These are phyloP conservation scores for Sporothrix curviconia DNA, from an alignment of 2,329 filamentous ascomycete genomes.

Conservation along the genomic window DNA sequence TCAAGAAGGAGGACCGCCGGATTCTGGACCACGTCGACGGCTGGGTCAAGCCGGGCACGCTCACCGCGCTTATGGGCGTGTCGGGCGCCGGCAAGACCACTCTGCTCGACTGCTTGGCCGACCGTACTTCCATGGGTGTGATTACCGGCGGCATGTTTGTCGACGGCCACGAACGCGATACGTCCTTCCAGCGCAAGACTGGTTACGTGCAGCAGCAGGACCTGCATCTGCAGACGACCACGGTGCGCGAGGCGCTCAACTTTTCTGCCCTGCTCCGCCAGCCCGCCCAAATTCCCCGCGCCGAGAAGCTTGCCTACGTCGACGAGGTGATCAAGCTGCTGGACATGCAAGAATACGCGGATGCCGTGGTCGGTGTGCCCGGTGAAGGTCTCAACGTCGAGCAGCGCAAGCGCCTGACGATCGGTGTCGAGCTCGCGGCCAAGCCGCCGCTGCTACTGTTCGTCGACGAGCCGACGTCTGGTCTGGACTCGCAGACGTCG, in stretches of 20 bases:
- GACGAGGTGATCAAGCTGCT: constrained; percentile 86
- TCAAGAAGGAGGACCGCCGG: constrained; percentile 68
- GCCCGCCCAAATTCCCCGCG: constrained; percentile 61
- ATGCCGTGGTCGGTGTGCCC: constrained; percentile 83
- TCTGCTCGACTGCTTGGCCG: constrained; percentile 77
- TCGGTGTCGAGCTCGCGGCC: constrained; percentile 77
- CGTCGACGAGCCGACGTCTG: constrained; percentile 90
- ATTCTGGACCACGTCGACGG: constrained; percentile 87
- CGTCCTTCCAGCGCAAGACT: constrained; percentile 84
- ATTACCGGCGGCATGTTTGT: constrained; percentile 77
- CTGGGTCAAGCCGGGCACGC: constrained; percentile 86
- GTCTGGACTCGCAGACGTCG: constrained; percentile 86
- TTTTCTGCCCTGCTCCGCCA: constrained; percentile 85
- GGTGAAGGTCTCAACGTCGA: constrained; percentile 76
- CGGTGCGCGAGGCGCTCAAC: constrained; percentile 79
- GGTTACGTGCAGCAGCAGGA: constrained; percentile 92
- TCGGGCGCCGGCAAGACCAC: constrained; percentile 91
- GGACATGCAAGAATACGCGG: constrained; percentile 84
- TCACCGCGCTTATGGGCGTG: constrained; percentile 87
- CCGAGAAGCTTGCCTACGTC: constrained; percentile 82
- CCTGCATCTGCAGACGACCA: constrained; percentile 78
- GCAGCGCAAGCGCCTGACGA: constrained; percentile 67
- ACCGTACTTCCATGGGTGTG: constrained; percentile 81
- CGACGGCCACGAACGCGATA: constrained; percentile 60
- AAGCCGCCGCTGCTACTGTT: constrained; percentile 87